Base-by-base conservation (phyloP, 345 rosid genomes). In the Salix exigua region DNA sequence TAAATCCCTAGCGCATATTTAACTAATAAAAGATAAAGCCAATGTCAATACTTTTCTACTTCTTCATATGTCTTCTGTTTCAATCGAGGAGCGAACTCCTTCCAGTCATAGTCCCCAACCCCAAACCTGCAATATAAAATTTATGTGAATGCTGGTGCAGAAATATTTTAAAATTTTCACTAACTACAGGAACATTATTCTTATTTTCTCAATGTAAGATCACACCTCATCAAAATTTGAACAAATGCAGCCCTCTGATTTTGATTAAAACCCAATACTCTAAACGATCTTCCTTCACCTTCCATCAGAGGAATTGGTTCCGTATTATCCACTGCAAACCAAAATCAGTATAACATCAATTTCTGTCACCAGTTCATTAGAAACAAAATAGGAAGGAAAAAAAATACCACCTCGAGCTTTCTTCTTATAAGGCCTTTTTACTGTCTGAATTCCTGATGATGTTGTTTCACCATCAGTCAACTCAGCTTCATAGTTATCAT, bases 401-500 rank as follows among this genome's bases (percentile, higher is more conserved):
- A 35, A 19, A 77, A 76, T 68, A 82, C 33, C 64, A 94, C 99
- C 91, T 3, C 99, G 95, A 70, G 85, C 75, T 87, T 85, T 92
- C 89, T 88, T 96, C 79, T 83, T 90, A 84, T 89, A 83, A 14
- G 98, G 88, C 79, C 86, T 91, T 87, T 89, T 87, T 62, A 92
- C 94, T 68, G 91, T 64, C 74, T 85, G 97, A 86, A 82, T 78
- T 84, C 97, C 98, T 78, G 88, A 80, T 18, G 89, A 87, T 35
- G 89, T 71, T 79, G 97, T 79, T 83, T 96, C 99, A 73, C 91
- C 89, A 78, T 90, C 97, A 19, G 96, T 88, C 82, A 91, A 80
- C 64, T 92, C 98, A 37, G 97, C 98, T 88, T 96, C 99, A 74
- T 89, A 96, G 75, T 92, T 94, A 84, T 94, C 98, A 86, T 96